A percentile compares a stretch with the other conserved stretches of the same genome.
Conservation (phyloP, 2,329 filamentous ascomycete genomes). For the Aspergillus sp. region DNA sequence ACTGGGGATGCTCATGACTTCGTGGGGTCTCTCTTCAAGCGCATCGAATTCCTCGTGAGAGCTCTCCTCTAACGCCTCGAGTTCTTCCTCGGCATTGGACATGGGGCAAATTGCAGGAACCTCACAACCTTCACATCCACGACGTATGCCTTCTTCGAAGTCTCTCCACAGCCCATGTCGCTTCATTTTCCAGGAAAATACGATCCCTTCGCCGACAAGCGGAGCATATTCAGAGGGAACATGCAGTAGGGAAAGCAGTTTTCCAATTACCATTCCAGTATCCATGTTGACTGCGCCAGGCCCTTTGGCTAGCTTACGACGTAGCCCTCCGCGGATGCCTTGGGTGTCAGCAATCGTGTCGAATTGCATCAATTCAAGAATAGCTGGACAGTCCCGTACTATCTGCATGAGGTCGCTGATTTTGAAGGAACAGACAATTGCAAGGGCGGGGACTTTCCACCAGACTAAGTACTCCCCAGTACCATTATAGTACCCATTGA, state of each 20-base stretch:
- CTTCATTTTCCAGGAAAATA: slow-evolving; percentile 20
- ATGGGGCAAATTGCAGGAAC: not conserved
- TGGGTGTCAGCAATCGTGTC: slow-evolving; percentile 7
- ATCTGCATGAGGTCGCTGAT: slow-evolving; percentile 21
- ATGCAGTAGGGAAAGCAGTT: slow-evolving; percentile 17
- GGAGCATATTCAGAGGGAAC: slow-evolving; percentile 22
- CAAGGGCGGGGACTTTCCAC: slow-evolving; percentile 23
- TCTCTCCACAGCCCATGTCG: slow-evolving; percentile 9
- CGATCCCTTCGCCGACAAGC: slow-evolving; percentile 20
- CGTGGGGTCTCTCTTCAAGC: not conserved
- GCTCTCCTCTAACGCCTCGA: not conserved
- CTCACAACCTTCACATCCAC: slow-evolving; percentile 4
- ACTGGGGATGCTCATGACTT: not conserved
- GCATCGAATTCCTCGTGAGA: not conserved
- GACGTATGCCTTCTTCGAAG: slow-evolving; percentile 13
- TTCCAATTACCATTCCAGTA: slow-evolving; percentile 21
- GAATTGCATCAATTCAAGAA: slow-evolving; percentile 28
- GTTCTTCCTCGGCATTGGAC: not conserved
- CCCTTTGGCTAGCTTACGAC: slow-evolving; percentile 10
- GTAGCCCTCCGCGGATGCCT: slow-evolving; percentile 11
- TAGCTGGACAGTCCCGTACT: slow-evolving; percentile 10
- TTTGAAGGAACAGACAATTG: slow-evolving; percentile 29
- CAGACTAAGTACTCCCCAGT: slow-evolving; percentile 35
- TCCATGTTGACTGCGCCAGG: slow-evolving; percentile 10
- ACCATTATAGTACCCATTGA: slow-evolving; percentile 23